phyloP scores from a whole-genome alignment of 2,329 filamentous ascomycete genomes.

The Aspergillus sclerotialis region DNA sequence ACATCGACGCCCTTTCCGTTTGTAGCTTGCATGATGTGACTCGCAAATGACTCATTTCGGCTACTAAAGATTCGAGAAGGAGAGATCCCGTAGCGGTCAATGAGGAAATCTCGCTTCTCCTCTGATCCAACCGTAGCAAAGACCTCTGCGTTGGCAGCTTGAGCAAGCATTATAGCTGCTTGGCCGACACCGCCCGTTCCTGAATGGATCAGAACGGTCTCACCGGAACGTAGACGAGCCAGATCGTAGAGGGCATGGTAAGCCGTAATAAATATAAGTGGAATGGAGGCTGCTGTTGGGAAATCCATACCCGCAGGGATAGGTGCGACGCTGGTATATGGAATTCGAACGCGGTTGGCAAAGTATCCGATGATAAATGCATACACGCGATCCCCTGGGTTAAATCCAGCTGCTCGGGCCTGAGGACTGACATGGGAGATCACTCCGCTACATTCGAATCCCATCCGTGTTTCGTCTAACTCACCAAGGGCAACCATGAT shows the following conservation, averaged over 20 bases:
- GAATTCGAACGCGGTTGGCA: neutral
- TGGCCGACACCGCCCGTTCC: neutral
- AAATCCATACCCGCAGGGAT: neutral
- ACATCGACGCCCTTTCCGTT: constrained; percentile 5
- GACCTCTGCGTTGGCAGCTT: neutral
- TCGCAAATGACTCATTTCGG: neutral
- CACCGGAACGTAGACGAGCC: neutral
- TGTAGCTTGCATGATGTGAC: neutral
- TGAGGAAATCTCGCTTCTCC: neutral
- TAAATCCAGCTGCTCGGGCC: too few species aligned
- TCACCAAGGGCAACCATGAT: too few species aligned
- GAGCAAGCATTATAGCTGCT: constrained; percentile 5
- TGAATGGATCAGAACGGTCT: neutral
- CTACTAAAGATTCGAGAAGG: neutral
- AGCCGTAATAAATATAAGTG: neutral
- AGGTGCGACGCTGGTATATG: neutral
- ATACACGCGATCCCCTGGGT: neutral
- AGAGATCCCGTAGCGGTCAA: neutral
- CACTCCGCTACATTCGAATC: too few species aligned
- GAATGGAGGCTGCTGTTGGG: neutral
- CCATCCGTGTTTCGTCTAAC: too few species aligned
- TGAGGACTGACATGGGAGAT: too few species aligned
- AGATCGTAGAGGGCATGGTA: neutral
- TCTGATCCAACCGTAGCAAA: neutral
- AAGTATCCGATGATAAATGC: neutral